phyloP scores from a whole-genome alignment of 768 basidiomycete genomes.

The Trametes sanguinea region DNA sequence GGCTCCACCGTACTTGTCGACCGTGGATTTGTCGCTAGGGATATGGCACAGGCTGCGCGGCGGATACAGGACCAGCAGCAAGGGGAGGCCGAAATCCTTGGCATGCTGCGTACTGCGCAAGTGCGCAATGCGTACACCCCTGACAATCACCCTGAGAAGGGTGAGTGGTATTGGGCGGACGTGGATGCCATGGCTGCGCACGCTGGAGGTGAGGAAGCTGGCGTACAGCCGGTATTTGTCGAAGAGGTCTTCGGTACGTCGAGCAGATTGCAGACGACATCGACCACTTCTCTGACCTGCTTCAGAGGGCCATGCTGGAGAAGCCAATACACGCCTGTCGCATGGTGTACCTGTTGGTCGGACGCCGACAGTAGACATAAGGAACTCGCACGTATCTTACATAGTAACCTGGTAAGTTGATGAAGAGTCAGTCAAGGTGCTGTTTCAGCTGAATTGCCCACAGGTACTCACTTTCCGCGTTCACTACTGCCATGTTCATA shows the following conservation, averaged over 20 bases:
- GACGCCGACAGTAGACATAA: slow-evolving; percentile 77
- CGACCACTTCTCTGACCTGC: not conserved
- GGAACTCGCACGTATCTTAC: slow-evolving; percentile 94
- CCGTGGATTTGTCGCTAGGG: slow-evolving; percentile 81
- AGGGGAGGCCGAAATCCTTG: slow-evolving; percentile 72
- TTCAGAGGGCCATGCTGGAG: slow-evolving; percentile 83
- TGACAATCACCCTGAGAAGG: slow-evolving; percentile 76
- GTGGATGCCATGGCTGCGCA: slow-evolving; percentile 75
- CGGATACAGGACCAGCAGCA: slow-evolving; percentile 35
- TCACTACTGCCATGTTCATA: slow-evolving; percentile 83
- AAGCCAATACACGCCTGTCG: slow-evolving; percentile 55
- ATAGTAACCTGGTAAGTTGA: slow-evolving; percentile 84
- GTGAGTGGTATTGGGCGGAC: slow-evolving; percentile 94
- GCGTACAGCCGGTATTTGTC: slow-evolving; percentile 85
- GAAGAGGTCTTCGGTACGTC: slow-evolving; percentile 88
- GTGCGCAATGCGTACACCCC: slow-evolving; percentile 82
- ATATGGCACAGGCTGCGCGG: slow-evolving; percentile 43
- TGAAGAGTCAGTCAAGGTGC: not conserved
- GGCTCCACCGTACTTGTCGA: slow-evolving; percentile 89
- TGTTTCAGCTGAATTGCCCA: not conserved
- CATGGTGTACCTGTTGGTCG: slow-evolving; percentile 88
- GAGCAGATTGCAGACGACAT: not conserved
- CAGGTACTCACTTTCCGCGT: slow-evolving; percentile 88
- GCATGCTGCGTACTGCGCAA: slow-evolving; percentile 84
- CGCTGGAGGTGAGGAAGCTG: slow-evolving; percentile 68